A percentile compares a stretch with the other conserved stretches of the same genome.
Evolutionary conservation across 169 alveolate genomes (phyloP).

Genomic region (Plasmodium fragile): DNA sequence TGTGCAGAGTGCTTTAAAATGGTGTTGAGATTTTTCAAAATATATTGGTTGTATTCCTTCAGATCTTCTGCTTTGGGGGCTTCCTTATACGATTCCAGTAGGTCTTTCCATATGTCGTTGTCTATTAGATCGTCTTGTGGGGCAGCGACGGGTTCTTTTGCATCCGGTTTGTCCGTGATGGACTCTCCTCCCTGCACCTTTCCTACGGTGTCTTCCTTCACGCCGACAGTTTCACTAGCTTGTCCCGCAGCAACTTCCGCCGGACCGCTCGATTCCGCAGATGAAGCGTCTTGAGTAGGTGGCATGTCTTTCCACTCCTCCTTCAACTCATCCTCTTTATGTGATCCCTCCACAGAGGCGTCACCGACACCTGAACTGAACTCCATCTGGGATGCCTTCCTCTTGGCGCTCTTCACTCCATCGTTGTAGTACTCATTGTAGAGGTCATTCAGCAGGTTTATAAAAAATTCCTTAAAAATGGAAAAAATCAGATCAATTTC

Average conservation of each 20-base stretch:
- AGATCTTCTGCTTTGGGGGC: not conserved
- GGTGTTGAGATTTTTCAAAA: slow-evolving; percentile 34
- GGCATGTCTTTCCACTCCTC: not conserved
- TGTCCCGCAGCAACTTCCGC: not conserved
- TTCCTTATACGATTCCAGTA: slow-evolving; percentile 13
- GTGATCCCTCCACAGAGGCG: not conserved
- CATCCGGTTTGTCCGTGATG: not conserved
- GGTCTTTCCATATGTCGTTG: slow-evolving; percentile 12
- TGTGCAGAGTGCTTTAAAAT: slow-evolving; percentile 14
- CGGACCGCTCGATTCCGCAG: not conserved
- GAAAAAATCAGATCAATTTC: slow-evolving; percentile 37
- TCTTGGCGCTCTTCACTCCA: not conserved
- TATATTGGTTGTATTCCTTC: slow-evolving; percentile 39
- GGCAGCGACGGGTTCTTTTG: not conserved
- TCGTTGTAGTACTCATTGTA: slow-evolving; percentile 8
- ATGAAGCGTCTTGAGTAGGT: not conserved
- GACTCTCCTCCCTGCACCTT: not conserved
- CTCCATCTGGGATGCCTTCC: not conserved
- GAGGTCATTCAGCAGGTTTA: slow-evolving; percentile 23
- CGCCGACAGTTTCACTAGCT: not conserved
- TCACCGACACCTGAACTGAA: not conserved
- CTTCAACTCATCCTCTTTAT: not conserved
- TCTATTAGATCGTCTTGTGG: not conserved
- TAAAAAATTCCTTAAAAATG: not conserved
- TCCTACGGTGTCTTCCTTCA: not conserved